Percentiles rank a stretch among this genome's conserved stretches.
Conservation (phyloP, 2,329 filamentous ascomycete genomes). For the Paecilomyces sp. region DNA sequence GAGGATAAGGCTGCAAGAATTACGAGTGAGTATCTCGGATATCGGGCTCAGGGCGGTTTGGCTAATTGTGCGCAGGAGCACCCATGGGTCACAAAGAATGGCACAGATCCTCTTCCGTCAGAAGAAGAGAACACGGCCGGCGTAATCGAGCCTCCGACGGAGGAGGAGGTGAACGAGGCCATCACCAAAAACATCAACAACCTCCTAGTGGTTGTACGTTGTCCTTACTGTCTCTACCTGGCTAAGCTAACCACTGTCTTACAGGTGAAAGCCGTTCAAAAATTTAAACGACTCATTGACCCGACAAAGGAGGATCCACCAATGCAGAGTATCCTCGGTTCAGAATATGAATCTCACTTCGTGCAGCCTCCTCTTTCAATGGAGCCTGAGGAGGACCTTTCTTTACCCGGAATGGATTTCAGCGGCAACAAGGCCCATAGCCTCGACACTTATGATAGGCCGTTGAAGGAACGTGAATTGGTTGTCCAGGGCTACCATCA, state of each 20-base stretch:
- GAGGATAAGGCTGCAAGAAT: conserved; percentile 72
- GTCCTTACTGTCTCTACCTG: not conserved
- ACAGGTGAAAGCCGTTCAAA: conserved; percentile 82
- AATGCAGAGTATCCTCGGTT: conserved; percentile 54
- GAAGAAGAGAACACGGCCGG: conserved; percentile 80
- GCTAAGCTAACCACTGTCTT: not conserved
- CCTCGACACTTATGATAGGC: conserved; percentile 45
- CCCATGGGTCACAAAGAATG: conserved; percentile 82
- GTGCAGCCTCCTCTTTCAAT: conserved; percentile 52
- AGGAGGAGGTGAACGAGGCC: conserved; percentile 81
- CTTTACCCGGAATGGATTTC: conserved; percentile 9
- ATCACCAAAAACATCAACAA: conserved; percentile 87
- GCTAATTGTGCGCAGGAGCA: conserved; percentile 56
- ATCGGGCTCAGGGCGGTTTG: not conserved
- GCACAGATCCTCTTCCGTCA: conserved; percentile 69
- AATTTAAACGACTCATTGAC: conserved; percentile 71
- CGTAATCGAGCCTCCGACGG: conserved; percentile 74
- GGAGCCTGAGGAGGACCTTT: conserved; percentile 26
- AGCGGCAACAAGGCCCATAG: conserved; percentile 12
- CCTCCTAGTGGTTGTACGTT: conserved; percentile 67
- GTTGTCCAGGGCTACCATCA: conserved; percentile 49
- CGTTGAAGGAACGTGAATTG: conserved; percentile 42
- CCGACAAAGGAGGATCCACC: conserved; percentile 42
- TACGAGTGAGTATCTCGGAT: conserved; percentile 58
- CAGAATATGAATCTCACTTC: conserved; percentile 45